Conservation (phyloP, 192 early-diverging fungal species). For the Phlyctochytrium planicorne region DNA sequence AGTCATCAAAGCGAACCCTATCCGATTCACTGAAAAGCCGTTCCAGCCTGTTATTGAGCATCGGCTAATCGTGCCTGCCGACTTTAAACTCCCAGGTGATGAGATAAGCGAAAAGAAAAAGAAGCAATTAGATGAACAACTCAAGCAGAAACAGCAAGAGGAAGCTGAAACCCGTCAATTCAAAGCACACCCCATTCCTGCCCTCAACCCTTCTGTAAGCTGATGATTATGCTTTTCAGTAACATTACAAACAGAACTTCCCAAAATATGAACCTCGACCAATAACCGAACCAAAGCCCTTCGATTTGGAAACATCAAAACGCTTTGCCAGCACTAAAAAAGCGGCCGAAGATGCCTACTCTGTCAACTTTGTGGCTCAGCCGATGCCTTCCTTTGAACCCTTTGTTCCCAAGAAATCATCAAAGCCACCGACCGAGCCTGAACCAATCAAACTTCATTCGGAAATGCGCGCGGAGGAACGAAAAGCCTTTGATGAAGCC, state of each 20-base stretch:
- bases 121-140: slow-evolving; percentile 52
- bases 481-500: slow-evolving; percentile 63
- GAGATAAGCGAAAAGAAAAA: slow-evolving; percentile 53
- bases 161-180: slow-evolving; percentile 36
- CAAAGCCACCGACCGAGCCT: slow-evolving; percentile 53
- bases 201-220: slow-evolving; percentile 10
- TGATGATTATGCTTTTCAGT: neutral
- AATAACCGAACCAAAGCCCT: slow-evolving; percentile 57
- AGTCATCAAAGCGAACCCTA: slow-evolving; percentile 49
- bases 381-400: slow-evolving; percentile 55
- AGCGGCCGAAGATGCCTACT: slow-evolving; percentile 31
- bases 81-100: slow-evolving; percentile 65
- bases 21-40: slow-evolving; percentile 28
- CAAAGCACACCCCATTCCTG: slow-evolving; percentile 19
- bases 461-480: slow-evolving; percentile 63
- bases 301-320: slow-evolving; percentile 55
- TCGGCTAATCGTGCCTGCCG: slow-evolving; percentile 26
- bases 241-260: neutral
- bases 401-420: slow-evolving; percentile 59
- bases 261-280: slow-evolving; percentile 28
- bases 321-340: slow-evolving; percentile 49
- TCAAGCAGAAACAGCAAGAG: slow-evolving; percentile 28
- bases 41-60: slow-evolving; percentile 41
- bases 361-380: slow-evolving; percentile 53
- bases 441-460: slow-evolving; percentile 49